Base-by-base conservation (phyloP, 208 protist genomes). In the Leishmania tarentolae region DNA sequence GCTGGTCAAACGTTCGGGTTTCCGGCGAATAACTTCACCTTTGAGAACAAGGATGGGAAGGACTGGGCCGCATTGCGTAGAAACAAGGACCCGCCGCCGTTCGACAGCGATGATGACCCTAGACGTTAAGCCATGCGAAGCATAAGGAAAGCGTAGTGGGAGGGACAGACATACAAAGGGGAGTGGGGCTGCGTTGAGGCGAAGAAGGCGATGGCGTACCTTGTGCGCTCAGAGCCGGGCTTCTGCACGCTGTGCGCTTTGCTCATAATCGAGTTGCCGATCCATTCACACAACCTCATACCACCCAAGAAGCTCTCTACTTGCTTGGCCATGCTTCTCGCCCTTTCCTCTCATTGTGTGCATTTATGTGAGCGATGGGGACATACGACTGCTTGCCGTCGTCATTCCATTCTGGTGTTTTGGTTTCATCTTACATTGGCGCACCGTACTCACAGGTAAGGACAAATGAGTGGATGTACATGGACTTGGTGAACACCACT, bases 1-100 rank as follows among this genome's bases (percentile, higher is more conserved):
- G 94, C 91, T 0, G 91, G 92, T 9, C 93, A 96, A 68, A 96
- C 94, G 11, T 80, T 92, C 52, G 94, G 94, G 37, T 98, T 98
- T 73, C 94, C 94, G 7, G 94, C 94, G 21, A 82, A 96, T 74
- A 96, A 98, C 70, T 94, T 96, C 73, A 95, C 94, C 0, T 96
- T 98, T 82, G 88, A 93, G 69, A 83, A 87, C 69, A 79, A 86
- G 57, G 91, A 95, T 56, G 52, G 50, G 21, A 90, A 93, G 73
- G 93, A 97, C 68, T 76, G 86, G 50, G 56, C 63, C 1, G 86
- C 84, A 6, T 37, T 85, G 52, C 76, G 85, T 31, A 78, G 76
- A 24, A 97, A 97, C 72, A 75, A 50, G 37, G 24, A 72, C 69
- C 86, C 87, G 2, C 92, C 90, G 11, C 91, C 91, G 11, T 87